phyloP scores from a whole-genome alignment of 148 eudicot species.

The Vaccinium darrowii region DNA sequence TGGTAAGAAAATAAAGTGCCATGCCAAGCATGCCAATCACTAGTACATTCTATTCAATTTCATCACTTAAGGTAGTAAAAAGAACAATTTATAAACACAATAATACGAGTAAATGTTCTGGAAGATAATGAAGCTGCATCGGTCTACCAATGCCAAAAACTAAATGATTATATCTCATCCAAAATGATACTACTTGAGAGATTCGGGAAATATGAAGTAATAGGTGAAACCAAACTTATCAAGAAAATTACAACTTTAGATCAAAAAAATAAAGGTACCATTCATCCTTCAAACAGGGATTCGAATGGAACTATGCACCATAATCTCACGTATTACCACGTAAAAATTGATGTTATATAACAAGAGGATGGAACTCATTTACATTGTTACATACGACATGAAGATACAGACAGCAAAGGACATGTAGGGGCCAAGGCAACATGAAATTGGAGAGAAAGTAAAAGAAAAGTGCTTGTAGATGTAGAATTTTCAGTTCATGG shows the following conservation, averaged over 20 bases:
- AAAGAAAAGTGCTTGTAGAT: neutral
- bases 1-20: neutral
- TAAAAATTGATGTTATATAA: neutral
- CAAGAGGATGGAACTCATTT: neutral
- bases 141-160: neutral
- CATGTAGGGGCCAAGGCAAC: neutral
- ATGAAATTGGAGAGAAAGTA: neutral
- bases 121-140: neutral
- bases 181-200: neutral
- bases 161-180: neutral
- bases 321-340: neutral
- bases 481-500: neutral
- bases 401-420: neutral
- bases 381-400: neutral
- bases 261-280: neutral
- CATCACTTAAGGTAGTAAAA: neutral
- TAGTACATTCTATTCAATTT: neutral
- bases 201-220: neutral
- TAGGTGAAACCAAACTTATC: neutral
- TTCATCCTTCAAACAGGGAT: neutral
- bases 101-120: neutral
- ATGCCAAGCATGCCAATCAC: constrained; percentile 4
- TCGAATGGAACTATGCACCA: neutral
- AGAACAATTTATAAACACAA: neutral
- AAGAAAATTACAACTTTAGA: neutral